phyloP scores from a whole-genome alignment of 1,284 basidiomycete genomes.

The Agroathelia rolfsii region DNA sequence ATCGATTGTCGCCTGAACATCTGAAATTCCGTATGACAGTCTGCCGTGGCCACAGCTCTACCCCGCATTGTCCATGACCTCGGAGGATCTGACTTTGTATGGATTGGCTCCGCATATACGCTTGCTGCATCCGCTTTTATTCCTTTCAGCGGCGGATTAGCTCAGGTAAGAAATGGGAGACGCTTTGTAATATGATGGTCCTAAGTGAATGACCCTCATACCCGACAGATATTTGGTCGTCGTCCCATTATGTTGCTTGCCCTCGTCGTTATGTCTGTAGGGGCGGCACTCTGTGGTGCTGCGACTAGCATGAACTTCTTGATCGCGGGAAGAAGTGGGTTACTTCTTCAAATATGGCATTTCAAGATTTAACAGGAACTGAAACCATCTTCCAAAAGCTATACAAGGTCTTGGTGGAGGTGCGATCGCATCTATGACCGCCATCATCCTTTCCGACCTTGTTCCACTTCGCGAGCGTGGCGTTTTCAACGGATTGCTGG shows the following conservation, averaged over 20 bases:
- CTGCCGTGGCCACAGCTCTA: constrained; percentile 22
- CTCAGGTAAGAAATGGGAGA: constrained; percentile 9
- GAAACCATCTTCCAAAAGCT: constrained; percentile 8
- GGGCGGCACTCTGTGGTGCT: constrained; percentile 30
- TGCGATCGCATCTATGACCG: constrained; percentile 21
- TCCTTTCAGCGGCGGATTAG: constrained; percentile 19
- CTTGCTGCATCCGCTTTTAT: constrained; percentile 20
- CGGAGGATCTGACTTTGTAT: constrained; percentile 19
- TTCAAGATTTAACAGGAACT: no score
- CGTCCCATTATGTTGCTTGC: constrained; percentile 24
- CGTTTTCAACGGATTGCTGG: constrained; percentile 24
- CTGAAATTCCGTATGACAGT: constrained; percentile 8
- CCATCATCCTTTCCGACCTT: constrained; percentile 24
- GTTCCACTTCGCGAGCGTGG: constrained; percentile 32
- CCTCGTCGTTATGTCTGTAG: constrained; percentile 27
- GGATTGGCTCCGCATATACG: constrained; percentile 19
- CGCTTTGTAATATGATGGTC: no score
- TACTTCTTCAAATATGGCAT: not conserved
- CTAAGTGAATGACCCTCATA: constrained; percentile 6
- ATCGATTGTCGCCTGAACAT: no score
- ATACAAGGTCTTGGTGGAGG: constrained; percentile 26
- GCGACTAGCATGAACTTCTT: constrained; percentile 33
- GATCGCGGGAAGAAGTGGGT: constrained; percentile 26
- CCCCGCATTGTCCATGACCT: constrained; percentile 22
- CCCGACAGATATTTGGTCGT: constrained; percentile 22